Evolutionary conservation across 176 grass and related monocot species (phyloP), one percentile per base, ranked within the genome.

Genomic region (Lolium multiflorum): DNA sequence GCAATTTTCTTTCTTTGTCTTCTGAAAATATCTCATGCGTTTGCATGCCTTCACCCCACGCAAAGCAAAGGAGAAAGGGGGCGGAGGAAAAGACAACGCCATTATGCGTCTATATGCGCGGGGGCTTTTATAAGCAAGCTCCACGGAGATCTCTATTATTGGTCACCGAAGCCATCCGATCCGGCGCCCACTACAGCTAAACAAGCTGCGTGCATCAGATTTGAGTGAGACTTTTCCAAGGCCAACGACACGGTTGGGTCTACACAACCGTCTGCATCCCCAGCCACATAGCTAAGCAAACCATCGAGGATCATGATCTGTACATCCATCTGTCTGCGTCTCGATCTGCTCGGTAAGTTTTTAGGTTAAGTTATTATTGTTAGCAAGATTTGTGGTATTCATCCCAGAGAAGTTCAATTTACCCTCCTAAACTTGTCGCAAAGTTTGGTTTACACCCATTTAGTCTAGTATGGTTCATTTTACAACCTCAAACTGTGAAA

Each of bases 1-100:
- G 72, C 22, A 49, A 16, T 52, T 54, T 75, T 52, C 14, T 17
- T 51, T 17, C 73, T 17, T 18, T 31, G 7, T 17, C 41, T 10
- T 52, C 21, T 54, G 49, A 54, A 76, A 35, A 76, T 55, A 54
- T 6, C 49, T 9, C 25, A 50, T 11, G 13, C 20, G 6, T 12
- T 25, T 75, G 47, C 47, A 75, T 76, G 73, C 73, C 49, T 55
- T 76, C 73, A 11, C 25, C 49, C 73, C 73, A 76, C 73, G 25
- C 49, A 76, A 76, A 76, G 73, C 25, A 54, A 35, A 76, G 49
- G 13, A 72, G 41, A 54, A 76, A 55, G 24, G 15, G 68, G 24
- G 49, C 9, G 14, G 49, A 55, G 49, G 73, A 55, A 76, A 76
- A 76, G 49, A 76, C 73, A 76, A 76, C 6, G 48, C 48, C 73